These are phyloP conservation scores for Syzygium aqueum DNA, from an alignment of 345 rosid genomes.

Conservation along the genomic window DNA sequence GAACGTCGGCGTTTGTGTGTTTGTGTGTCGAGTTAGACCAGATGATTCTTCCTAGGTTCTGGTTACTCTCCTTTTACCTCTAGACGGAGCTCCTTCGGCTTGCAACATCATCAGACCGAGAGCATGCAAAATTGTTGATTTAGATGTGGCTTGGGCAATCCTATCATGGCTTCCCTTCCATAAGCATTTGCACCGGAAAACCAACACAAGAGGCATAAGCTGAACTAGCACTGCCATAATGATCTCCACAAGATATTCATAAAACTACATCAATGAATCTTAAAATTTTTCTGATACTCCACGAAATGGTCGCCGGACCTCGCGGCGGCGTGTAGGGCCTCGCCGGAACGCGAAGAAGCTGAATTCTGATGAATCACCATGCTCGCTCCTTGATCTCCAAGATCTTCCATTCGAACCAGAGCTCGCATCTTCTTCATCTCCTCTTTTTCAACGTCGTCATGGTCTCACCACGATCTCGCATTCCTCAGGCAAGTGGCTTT, in stretches of 20 bases:
- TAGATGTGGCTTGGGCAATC: background rate
- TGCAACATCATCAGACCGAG: background rate
- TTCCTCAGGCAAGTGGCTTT: background rate
- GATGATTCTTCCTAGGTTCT: background rate
- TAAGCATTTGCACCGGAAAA: background rate
- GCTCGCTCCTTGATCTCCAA: conserved; percentile 4
- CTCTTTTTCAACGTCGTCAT: background rate
- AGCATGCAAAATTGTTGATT: background rate
- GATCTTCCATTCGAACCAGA: background rate
- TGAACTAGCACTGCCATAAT: background rate
- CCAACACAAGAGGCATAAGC: background rate
- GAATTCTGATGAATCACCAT: background rate
- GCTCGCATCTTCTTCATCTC: background rate
- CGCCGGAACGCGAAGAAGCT: conserved; percentile 1
- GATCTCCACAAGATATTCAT: background rate
- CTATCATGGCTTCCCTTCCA: background rate
- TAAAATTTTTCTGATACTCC: background rate
- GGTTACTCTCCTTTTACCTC: background rate
- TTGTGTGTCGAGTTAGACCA: background rate
- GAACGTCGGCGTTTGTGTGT: background rate
- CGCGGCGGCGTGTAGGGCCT: conserved; percentile 71
- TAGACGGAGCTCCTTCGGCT: background rate
- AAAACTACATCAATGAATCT: background rate
- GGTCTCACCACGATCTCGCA: background rate
- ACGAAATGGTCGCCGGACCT: conserved; percentile 52